Conservation (phyloP, 2,329 filamentous ascomycete genomes). For the Clonostachys solani region DNA sequence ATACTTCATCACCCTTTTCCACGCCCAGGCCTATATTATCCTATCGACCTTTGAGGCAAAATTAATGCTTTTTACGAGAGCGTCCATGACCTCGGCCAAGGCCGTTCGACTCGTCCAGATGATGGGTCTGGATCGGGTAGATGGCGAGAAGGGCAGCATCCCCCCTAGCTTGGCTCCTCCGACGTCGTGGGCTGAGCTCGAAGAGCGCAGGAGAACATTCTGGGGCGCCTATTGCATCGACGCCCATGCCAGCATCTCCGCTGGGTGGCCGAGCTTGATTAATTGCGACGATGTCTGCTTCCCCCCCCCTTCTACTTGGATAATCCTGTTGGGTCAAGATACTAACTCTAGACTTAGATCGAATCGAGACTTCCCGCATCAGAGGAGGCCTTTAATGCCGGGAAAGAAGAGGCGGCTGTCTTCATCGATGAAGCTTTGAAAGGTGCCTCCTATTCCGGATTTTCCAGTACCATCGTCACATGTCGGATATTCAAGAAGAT, state of each 20-base stretch:
- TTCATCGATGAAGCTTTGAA: constrained; percentile 62
- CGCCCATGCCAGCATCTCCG: constrained; percentile 81
- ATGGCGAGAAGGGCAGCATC: constrained; percentile 59
- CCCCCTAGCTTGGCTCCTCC: constrained; percentile 72
- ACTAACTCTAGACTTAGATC: constrained; percentile 39
- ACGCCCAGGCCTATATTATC: constrained; percentile 77
- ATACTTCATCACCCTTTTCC: constrained; percentile 70
- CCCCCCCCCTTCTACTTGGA: neutral
- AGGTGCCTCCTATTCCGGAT: constrained; percentile 61
- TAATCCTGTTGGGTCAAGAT: neutral
- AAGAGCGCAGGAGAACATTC: constrained; percentile 77
- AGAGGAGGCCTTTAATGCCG: constrained; percentile 70
- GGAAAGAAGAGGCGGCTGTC: constrained; percentile 57
- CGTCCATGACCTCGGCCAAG: constrained; percentile 76
- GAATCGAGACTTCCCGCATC: constrained; percentile 75
- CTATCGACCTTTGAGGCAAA: constrained; percentile 79
- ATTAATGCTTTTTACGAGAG: constrained; percentile 77
- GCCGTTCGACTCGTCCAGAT: constrained; percentile 71
- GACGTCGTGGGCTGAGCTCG: constrained; percentile 72
- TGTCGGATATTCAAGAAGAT: constrained; percentile 79
- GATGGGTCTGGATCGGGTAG: constrained; percentile 78
- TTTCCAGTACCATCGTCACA: constrained; percentile 69
- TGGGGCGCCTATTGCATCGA: constrained; percentile 84
- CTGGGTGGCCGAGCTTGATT: constrained; percentile 83
- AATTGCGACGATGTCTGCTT: constrained; percentile 61